Evolutionary conservation across 768 basidiomycete genomes (phyloP).

Genomic region (Pisolithus tinctorius): DNA sequence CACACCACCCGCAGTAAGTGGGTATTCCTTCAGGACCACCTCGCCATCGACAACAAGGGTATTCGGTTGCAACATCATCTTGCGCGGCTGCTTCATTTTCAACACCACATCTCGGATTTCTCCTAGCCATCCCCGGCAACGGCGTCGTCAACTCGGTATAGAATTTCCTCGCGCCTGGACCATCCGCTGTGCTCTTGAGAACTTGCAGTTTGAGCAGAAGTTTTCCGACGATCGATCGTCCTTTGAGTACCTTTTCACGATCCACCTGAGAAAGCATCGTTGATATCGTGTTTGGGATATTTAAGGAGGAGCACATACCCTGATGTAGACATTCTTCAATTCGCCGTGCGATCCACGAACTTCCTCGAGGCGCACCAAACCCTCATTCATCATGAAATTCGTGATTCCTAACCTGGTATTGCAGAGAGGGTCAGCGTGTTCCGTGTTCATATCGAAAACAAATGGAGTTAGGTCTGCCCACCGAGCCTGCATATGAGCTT

Average conservation of each 20-base stretch:
- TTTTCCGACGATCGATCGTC: constrained; percentile 61
- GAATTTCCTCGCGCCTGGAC: constrained; percentile 68
- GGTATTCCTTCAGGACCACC: constrained; percentile 74
- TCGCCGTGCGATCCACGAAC: constrained; percentile 49
- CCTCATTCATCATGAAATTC: constrained; percentile 65
- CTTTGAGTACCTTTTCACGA: constrained; percentile 58
- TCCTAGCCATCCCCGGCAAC: constrained; percentile 59
- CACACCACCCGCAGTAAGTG: constrained; percentile 61
- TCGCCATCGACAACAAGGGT: constrained; percentile 61
- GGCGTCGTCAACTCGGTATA: constrained; percentile 79
- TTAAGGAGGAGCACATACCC: constrained; percentile 35
- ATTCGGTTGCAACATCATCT: constrained; percentile 81
- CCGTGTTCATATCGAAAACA: not conserved
- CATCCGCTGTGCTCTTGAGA: constrained; percentile 81
- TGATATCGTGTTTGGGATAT: not conserved
- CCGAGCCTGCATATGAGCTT: constrained; percentile 90
- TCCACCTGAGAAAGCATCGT: constrained; percentile 47
- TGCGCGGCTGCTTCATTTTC: constrained; percentile 83
- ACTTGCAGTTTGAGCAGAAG: constrained; percentile 78
- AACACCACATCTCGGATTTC: constrained; percentile 75
- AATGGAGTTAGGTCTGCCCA: constrained; percentile 24
- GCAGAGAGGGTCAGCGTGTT: not conserved
- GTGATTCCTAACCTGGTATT: constrained; percentile 67
- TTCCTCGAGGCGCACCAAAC: constrained; percentile 65
- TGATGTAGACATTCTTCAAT: constrained; percentile 63